A percentile compares a stretch with the other conserved stretches of the same genome.
These are phyloP conservation scores for Zygosaccharomyces kombuchaensis DNA, from an alignment of 805 yeast genomes.

Conservation along the genomic window DNA sequence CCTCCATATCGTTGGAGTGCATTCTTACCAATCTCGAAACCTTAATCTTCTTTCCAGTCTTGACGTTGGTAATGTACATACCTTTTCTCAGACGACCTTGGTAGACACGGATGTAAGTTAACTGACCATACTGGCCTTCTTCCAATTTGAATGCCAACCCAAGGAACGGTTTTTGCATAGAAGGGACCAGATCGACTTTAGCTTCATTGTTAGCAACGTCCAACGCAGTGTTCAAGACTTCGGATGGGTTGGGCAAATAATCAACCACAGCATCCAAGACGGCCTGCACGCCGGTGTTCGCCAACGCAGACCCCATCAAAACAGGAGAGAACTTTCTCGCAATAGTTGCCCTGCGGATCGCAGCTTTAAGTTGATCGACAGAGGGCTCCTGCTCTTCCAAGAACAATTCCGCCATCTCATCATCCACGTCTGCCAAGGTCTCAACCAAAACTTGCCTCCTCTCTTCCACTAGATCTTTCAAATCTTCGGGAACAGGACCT, in stretches of 20 bases:
- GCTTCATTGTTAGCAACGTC: constrained; percentile 63
- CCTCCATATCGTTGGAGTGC: constrained; percentile 99
- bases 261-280: constrained; percentile 95
- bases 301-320: constrained; percentile 98
- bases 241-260: constrained; percentile 92
- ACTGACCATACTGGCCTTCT: constrained; percentile 97
- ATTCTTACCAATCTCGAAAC: constrained; percentile 92
- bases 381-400: constrained; percentile 89
- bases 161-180: constrained; percentile 74
- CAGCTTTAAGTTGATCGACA: constrained; percentile 74
- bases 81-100: constrained; percentile 95
- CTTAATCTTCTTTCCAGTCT: constrained; percentile 89
- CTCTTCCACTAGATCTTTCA: constrained; percentile 80
- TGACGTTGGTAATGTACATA: constrained; percentile 77
- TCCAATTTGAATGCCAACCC: constrained; percentile 98
- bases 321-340: constrained; percentile 98
- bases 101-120: constrained; percentile 93
- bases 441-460: constrained; percentile 83
- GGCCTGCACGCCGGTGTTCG: constrained; percentile 93
- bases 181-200: constrained; percentile 70
- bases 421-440: constrained; percentile 96
- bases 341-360: constrained; percentile 92
- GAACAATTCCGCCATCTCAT: constrained; percentile 89
- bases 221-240: constrained; percentile 84
- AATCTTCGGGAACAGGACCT: constrained; percentile 69